Percentiles rank a stretch among this genome's conserved stretches.
phyloP scores from a whole-genome alignment of 2,329 filamentous ascomycete genomes.

The Scleromitrula shiraiana region DNA sequence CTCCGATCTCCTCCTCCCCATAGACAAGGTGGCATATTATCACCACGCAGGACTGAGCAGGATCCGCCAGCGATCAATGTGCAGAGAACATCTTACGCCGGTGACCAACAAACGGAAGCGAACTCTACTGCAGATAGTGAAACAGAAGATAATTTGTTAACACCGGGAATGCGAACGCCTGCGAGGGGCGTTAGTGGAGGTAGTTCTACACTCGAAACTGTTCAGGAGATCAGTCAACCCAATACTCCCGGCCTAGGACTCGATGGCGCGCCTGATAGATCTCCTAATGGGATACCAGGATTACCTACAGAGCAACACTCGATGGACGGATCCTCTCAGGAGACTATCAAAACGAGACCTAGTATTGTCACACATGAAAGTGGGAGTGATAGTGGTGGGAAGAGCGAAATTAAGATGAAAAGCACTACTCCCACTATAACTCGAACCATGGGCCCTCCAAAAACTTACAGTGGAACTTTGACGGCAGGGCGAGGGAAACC shows the following conservation, averaged over 20 bases:
- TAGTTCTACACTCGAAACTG: slow-evolving; percentile 69
- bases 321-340: slow-evolving; percentile 23
- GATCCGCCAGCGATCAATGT: slow-evolving; percentile 46
- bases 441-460: slow-evolving; percentile 45
- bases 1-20: slow-evolving; percentile 68
- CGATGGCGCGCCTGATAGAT: slow-evolving; percentile 43
- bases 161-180: slow-evolving; percentile 49
- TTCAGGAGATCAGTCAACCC: slow-evolving; percentile 79
- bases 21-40: slow-evolving; percentile 39
- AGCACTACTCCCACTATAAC: slow-evolving; percentile 36
- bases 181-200: slow-evolving; percentile 51
- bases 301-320: slow-evolving; percentile 33
- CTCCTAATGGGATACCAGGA: slow-evolving; percentile 38
- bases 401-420: slow-evolving; percentile 35
- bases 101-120: slow-evolving; percentile 32
- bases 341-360: slow-evolving; percentile 40
- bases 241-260: slow-evolving; percentile 53
- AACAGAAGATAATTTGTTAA: slow-evolving; percentile 22
- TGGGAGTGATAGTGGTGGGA: slow-evolving; percentile 59
- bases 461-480: slow-evolving; percentile 56
- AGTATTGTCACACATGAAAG: slow-evolving; percentile 43
- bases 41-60: slow-evolving; percentile 40
- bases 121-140: slow-evolving; percentile 21
- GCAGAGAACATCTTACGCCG: slow-evolving; percentile 37
- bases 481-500: slow-evolving; percentile 57